Base-by-base conservation (phyloP, 2,329 filamentous ascomycete species). In the Chaetomium globosum region DNA sequence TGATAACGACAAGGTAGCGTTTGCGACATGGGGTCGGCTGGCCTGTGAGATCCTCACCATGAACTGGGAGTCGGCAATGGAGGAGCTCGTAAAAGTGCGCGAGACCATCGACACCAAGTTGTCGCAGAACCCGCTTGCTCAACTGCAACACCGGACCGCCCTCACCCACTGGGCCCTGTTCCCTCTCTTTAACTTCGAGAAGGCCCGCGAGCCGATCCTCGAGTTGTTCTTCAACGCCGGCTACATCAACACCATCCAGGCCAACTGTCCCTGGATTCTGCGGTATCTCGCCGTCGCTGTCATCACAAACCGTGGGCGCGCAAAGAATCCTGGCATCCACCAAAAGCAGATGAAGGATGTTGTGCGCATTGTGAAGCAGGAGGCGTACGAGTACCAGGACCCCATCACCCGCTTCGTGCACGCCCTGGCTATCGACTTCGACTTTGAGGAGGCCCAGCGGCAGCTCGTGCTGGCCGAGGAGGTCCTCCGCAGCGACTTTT, bases 201-300 rank as follows among this genome's bases (percentile, higher is more conserved):
- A 88, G 71, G 92, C 92, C 65, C 92, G 94, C 75, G 95, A 99
- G 76, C 87, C 87, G 72, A 86, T 99, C 73, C 92, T 95, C 75
- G 95, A 99, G 74, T 88, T 98, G 77, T 95, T 97, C 85, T 98
- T 99, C 87, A 96, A 91, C 70, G 91, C 93, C 70, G 87, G 92
- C 73, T 99, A 92, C 85, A 99, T 99, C 87, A 99, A 98, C 87
- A 98, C 94, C 74, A 97, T 99, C 78, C 95, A 99, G 85, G 97
- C 95, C 66, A 90, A 89, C 74, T 97, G 93, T 84, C 94, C 95
- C 7, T 99, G 95, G 95, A 88, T 97, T 70, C 85, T 99, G 74
- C 89, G 95, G 73, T 99, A 99, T 80, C 86, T 99, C 65, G 89
- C 93, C 67, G 93, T 93, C 58, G 91, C 94, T 71, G 94, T 99